A percentile compares a stretch with the other conserved stretches of the same genome.
Evolutionary conservation across 2,329 filamentous ascomycete genomes (phyloP).

Genomic region (Fusarium guadeloupense): DNA sequence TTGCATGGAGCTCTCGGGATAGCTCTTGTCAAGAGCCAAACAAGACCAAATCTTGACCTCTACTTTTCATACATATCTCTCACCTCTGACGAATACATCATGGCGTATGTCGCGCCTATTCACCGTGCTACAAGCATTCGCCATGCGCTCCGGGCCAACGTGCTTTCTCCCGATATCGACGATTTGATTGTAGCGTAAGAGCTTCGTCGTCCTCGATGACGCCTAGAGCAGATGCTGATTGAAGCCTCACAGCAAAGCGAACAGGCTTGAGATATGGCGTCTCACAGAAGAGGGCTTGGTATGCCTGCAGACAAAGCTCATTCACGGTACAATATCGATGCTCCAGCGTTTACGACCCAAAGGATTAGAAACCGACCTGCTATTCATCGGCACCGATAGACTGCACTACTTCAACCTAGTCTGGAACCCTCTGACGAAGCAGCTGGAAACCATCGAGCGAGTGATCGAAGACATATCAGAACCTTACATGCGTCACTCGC

Average conservation of each 20-base stretch:
- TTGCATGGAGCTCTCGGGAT: conserved; percentile 40
- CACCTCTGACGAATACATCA: conserved; percentile 50
- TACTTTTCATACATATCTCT: neutral
- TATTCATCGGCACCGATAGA: conserved; percentile 92
- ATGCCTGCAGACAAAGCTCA: conserved; percentile 72
- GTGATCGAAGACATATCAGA: conserved; percentile 64
- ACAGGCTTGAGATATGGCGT: conserved; percentile 85
- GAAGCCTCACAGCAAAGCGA: conserved; percentile 71
- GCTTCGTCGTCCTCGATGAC: conserved; percentile 13
- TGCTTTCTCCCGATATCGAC: conserved; percentile 78
- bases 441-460: conserved; percentile 62
- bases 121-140: conserved; percentile 91
- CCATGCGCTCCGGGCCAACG: conserved; percentile 83
- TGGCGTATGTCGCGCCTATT: conserved; percentile 96
- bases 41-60: conserved; percentile 8
- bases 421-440: conserved; percentile 72
- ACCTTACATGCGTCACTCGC: conserved; percentile 75
- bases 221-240: conserved; percentile 44
- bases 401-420: conserved; percentile 89
- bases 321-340: conserved; percentile 89
- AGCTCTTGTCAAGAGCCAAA: conserved; percentile 41
- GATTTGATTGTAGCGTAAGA: conserved; percentile 88
- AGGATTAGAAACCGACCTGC: conserved; percentile 78
- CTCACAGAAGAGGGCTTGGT: conserved; percentile 70
- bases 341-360: conserved; percentile 81